These are phyloP conservation scores for Pseudonectria buxi DNA, from an alignment of 2,329 filamentous ascomycete species.

Conservation along the genomic window DNA sequence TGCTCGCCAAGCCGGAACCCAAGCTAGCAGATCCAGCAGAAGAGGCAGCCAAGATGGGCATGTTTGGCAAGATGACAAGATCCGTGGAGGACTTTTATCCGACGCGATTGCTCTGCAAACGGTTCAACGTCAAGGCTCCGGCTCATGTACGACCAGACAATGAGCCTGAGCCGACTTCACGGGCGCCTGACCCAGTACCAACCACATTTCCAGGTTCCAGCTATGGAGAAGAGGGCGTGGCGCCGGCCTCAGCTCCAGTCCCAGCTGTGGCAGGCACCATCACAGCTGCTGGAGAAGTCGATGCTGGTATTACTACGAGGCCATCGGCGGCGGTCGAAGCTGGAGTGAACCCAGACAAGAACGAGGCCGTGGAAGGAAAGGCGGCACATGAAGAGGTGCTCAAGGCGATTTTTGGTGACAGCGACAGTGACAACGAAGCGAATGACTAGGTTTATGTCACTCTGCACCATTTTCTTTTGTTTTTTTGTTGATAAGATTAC, in stretches of 20 bases:
- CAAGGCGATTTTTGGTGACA: slow-evolving; percentile 88
- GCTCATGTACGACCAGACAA: slow-evolving; percentile 54
- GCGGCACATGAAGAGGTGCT: slow-evolving; percentile 77
- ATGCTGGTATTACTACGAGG: slow-evolving; percentile 2
- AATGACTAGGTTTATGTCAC: too few relatives aligned
- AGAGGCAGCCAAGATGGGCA: slow-evolving; percentile 79
- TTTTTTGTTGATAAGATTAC: too few relatives aligned
- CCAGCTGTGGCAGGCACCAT: neutral
- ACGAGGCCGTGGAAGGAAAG: slow-evolving; percentile 59
- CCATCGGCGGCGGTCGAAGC: slow-evolving; percentile 12
- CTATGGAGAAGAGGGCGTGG: neutral
- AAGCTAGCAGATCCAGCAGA: slow-evolving; percentile 62
- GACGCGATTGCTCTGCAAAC: slow-evolving; percentile 80
- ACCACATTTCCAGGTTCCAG: neutral
- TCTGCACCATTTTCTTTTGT: too few relatives aligned
- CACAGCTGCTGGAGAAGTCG: slow-evolving; percentile 1
- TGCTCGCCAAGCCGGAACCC: slow-evolving; percentile 25
- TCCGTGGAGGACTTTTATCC: slow-evolving; percentile 67
- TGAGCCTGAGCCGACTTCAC: slow-evolving; percentile 24
- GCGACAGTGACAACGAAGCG: slow-evolving; percentile 54
- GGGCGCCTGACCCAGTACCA: slow-evolving; percentile 8
- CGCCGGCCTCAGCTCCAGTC: neutral
- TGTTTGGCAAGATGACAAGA: slow-evolving; percentile 88
- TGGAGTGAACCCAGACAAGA: slow-evolving; percentile 63
- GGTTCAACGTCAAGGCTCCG: slow-evolving; percentile 81